Conservation (phyloP, 345 rosid genomes). For the Citropsis articulata region DNA sequence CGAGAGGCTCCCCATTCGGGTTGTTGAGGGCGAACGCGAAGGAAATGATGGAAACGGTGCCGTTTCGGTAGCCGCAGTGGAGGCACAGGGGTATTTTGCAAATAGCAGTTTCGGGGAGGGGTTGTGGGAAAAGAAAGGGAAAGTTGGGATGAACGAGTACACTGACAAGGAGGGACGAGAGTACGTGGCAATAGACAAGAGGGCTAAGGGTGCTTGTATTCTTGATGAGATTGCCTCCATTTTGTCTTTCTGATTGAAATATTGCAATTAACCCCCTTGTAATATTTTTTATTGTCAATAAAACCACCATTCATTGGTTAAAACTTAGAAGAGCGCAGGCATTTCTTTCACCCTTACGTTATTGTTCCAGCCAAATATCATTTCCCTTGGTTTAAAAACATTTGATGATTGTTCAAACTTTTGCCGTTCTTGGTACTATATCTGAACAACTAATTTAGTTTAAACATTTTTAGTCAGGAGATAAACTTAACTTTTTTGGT, state of each 20-base stretch:
- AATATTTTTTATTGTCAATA: no score
- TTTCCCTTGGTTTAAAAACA: no score
- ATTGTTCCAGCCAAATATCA: no score
- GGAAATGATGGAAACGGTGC: constrained; percentile 6
- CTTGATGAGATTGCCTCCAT: constrained; percentile 40
- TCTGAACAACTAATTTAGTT: no score
- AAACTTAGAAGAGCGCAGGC: no score
- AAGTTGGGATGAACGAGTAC: constrained; percentile 49
- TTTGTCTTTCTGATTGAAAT: constrained; percentile 24
- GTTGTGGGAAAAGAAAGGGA: constrained; percentile 54
- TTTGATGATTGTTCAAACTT: no score
- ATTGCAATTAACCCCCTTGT: no score
- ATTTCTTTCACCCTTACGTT: no score
- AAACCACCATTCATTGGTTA: no score
- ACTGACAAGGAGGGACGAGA: constrained; percentile 22
- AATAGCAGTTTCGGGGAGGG: constrained; percentile 53
- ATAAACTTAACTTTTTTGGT: no score
- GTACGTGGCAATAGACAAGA: constrained; percentile 42
- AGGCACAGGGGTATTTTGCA: constrained; percentile 66
- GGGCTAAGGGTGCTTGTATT: constrained; percentile 29
- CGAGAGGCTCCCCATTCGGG: constrained; percentile 55
- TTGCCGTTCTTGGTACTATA: no score
- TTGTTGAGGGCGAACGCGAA: constrained; percentile 22
- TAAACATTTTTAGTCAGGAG: no score
- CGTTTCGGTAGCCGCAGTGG: constrained; percentile 11